Evolutionary conservation across 2,329 filamentous ascomycete genomes (phyloP).

Genomic region (Fusarium chuoi): DNA sequence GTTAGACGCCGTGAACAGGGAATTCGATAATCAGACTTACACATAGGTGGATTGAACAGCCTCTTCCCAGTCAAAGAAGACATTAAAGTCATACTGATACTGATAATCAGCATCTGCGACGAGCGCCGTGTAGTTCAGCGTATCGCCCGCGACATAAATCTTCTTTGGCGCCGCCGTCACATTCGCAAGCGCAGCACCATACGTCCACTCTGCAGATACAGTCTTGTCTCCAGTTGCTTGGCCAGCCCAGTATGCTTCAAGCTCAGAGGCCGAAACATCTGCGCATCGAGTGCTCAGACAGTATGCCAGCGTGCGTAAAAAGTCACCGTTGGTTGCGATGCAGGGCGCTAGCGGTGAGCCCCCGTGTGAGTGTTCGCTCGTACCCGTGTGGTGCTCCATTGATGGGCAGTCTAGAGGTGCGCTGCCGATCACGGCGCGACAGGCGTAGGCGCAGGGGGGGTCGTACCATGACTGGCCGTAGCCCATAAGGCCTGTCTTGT

Average conservation of each 20-base stretch:
- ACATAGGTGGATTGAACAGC: neutral
- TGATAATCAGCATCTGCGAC: neutral
- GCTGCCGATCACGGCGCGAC: neutral
- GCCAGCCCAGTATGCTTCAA: neutral
- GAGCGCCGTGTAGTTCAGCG: neutral
- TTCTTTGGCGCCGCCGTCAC: neutral
- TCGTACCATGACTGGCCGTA: neutral
- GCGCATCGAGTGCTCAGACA: neutral
- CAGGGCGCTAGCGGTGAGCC: neutral
- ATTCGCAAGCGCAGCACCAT: neutral
- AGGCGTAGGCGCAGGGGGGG: neutral
- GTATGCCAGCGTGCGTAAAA: neutral
- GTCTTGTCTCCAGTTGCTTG: neutral
- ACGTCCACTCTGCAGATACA: neutral
- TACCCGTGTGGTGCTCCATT: neutral
- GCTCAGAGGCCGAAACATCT: fast-evolving
- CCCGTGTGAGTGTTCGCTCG: neutral
- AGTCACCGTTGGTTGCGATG: neutral
- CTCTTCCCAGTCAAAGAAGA: neutral
- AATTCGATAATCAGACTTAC: neutral
- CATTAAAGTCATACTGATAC: neutral
- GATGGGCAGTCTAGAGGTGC: neutral
- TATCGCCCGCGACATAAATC: fast-evolving
- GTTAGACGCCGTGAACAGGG: neutral
- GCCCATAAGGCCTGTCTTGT: neutral